A percentile compares a stretch with the other conserved stretches of the same genome.
These are phyloP conservation scores for Candida michaelii DNA, from an alignment of 805 yeast species.

Conservation along the genomic window DNA sequence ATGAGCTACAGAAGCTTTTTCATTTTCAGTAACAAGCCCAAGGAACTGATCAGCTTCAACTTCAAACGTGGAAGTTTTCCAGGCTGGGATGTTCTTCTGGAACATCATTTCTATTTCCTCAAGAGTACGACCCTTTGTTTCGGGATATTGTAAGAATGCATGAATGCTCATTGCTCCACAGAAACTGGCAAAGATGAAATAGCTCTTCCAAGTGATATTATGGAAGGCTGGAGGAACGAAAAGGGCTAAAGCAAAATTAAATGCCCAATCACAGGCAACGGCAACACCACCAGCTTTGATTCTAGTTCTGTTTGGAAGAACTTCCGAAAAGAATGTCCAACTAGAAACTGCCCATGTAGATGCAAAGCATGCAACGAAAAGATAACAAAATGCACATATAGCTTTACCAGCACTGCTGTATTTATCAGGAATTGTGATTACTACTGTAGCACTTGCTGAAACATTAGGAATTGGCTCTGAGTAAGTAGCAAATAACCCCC, in stretches of 20 bases:
- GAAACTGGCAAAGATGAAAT: conserved; percentile 51
- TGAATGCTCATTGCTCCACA: conserved; percentile 48
- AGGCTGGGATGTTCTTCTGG: conserved; percentile 38
- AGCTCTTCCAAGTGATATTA: conserved; percentile 56
- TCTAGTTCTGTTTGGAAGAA: conserved; percentile 59
- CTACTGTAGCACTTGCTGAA: conserved; percentile 29
- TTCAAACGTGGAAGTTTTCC: conserved; percentile 24
- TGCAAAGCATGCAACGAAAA: conserved; percentile 54
- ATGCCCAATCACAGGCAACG: conserved; percentile 65
- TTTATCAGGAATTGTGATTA: conserved; percentile 30
- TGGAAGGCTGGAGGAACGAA: conserved; percentile 56
- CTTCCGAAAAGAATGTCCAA: conserved; percentile 65
- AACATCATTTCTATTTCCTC: conserved; percentile 49
- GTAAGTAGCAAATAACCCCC: conserved; percentile 38
- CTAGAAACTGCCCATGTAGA: conserved; percentile 50
- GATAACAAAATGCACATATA: conserved; percentile 48
- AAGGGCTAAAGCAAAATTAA: conserved; percentile 63
- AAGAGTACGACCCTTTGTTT: conserved; percentile 54
- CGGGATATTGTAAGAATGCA: conserved; percentile 50
- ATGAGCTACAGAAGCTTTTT: conserved; percentile 16
- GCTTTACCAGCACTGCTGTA: conserved; percentile 40
- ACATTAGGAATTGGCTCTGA: conserved; percentile 25
- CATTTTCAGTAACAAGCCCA: conserved; percentile 20
- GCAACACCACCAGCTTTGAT: conserved; percentile 55
- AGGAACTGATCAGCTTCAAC: conserved; percentile 3